Base-by-base conservation (phyloP, 2,329 filamentous ascomycete species). In the Phialophora macrospora region DNA sequence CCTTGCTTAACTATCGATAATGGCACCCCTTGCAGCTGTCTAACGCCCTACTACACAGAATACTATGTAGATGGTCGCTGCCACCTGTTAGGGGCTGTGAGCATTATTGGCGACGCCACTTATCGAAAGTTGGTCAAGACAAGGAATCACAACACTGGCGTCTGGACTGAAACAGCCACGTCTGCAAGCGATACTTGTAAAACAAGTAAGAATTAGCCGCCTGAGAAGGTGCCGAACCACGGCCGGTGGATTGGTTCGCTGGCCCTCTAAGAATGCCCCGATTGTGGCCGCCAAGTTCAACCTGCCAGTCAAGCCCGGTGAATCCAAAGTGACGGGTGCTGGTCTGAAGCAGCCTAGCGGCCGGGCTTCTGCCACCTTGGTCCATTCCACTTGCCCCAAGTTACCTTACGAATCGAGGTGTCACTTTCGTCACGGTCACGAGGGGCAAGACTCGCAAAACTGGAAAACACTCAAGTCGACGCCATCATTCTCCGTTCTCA, bases 121-220 rank as follows among this genome's bases (percentile, higher is more conserved):
- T 30, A 55, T 62, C 26, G 44, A 62, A 62, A 48, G 60, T 62
- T 12, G 55, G 30, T 46, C 55, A 46, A 34, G 34, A 44, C 38
- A 44, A 44, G 14, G 14, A 44, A 44, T 44, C 38, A 44, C 30
- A 14, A 22, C 32, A 51, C 20, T 26, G 48, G 20, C 48, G 20
- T 6, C 14, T 26, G 58, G 46, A 54, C 38, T 46, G 20, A 44
- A 44, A 44, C 38, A 44, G 22, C 30, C 46, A 14, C 14, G 38
- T n/a, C 26, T 44, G 46, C 48, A 54, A 61, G 48, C 32, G 38
- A 46, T n/a, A 44, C 30, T 12, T 12, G 48, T 59, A 48, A 55
- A 55, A 55, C 49, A 62, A 48, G 34, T 62, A 26, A 48, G 55
- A 24, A 34, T 62, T 51, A 38, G 52, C 51, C 8, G 24, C 34